phyloP scores from a whole-genome alignment of 2,329 filamentous ascomycete species.

The Phialophora tarda region DNA sequence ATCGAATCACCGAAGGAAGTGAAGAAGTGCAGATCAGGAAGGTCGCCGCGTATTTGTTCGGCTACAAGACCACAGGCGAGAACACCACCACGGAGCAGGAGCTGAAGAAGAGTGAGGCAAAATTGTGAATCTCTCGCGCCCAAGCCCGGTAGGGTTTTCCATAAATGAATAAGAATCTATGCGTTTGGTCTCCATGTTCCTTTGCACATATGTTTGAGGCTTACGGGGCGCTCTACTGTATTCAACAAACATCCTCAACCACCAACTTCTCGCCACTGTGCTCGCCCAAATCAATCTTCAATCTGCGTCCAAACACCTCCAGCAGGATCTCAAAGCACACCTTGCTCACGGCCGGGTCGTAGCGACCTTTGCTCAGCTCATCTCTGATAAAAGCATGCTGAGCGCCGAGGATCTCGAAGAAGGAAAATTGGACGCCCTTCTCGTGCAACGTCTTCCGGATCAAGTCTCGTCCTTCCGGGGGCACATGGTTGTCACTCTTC shows the following conservation, averaged over 20 bases:
- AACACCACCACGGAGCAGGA: constrained; percentile 47
- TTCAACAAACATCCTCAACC: constrained; percentile 74
- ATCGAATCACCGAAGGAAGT: constrained; percentile 68
- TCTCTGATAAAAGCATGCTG: constrained; percentile 95
- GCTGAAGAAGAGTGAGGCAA: constrained; percentile 37
- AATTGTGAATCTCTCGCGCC: constrained; percentile 24
- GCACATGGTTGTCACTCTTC: constrained; percentile 88
- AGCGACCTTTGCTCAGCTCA: constrained; percentile 90
- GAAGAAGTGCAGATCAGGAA: constrained; percentile 72
- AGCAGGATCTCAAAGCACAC: constrained; percentile 90
- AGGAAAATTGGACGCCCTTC: constrained; percentile 74
- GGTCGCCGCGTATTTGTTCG: constrained; percentile 65
- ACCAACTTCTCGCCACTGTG: constrained; percentile 65
- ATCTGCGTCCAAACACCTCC: constrained; percentile 78
- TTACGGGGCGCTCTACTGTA: not conserved
- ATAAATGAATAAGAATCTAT: not conserved
- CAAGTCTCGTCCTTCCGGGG: constrained; percentile 78
- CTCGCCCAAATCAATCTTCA: constrained; percentile 79
- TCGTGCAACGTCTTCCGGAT: constrained; percentile 83
- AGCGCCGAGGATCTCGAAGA: constrained; percentile 90
- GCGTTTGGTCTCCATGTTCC: not conserved
- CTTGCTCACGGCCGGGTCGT: constrained; percentile 84
- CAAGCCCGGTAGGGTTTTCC: not conserved
- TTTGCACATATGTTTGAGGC: not conserved
- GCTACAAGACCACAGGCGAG: constrained; percentile 46